Conservation (phyloP, 2,329 filamentous ascomycete genomes). For the Zymoseptoria brevis region DNA sequence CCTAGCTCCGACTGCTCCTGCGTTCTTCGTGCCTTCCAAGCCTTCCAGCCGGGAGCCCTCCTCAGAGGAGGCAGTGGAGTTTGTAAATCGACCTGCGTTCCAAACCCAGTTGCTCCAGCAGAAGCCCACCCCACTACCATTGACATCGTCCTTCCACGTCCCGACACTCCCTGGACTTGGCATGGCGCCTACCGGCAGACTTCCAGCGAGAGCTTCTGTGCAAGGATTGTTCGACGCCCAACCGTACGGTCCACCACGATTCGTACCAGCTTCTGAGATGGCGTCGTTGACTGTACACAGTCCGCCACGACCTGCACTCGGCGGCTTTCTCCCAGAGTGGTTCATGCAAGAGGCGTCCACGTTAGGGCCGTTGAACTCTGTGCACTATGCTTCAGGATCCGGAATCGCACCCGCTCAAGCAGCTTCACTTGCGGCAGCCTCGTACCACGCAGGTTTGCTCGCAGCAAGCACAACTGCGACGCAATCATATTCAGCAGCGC, state of each 20-base stretch:
- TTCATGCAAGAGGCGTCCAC: background rate
- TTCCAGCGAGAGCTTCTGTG: background rate
- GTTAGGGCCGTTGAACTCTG: background rate
- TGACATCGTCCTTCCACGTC: background rate
- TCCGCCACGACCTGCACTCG: background rate
- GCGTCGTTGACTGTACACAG: background rate
- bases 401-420: background rate
- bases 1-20: background rate
- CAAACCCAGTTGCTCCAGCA: background rate
- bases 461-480: background rate
- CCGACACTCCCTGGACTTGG: background rate
- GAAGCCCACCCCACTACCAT: background rate
- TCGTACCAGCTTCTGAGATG: conserved; percentile 33
- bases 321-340: background rate
- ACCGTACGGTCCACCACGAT: conserved; percentile 27
- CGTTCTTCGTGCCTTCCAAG: background rate
- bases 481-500: background rate
- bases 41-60: background rate
- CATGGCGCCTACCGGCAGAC: background rate
- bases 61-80: background rate
- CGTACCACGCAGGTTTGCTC: background rate
- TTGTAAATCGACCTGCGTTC: background rate
- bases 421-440: background rate
- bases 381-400: background rate
- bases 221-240: background rate